Percentiles rank a stretch among this genome's conserved stretches.
phyloP scores from a whole-genome alignment of 2,329 filamentous ascomycete genomes.

The Sporothrix schenckii region DNA sequence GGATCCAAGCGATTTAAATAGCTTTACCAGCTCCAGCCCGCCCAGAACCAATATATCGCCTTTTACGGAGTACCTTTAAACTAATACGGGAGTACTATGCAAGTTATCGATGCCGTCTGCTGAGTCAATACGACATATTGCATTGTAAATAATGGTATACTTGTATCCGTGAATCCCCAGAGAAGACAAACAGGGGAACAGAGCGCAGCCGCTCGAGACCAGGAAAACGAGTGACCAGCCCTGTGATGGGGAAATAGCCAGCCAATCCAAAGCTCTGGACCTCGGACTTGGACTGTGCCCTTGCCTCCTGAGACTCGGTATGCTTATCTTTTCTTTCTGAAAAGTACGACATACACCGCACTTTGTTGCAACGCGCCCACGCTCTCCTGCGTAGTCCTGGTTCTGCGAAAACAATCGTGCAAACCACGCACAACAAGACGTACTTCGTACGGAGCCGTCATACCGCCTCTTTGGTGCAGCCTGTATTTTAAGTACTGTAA shows the following conservation, averaged over 20 bases:
- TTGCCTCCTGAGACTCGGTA: not conserved
- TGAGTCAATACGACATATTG: not conserved
- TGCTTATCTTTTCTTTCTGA: too few relatives aligned
- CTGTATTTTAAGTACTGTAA: not conserved
- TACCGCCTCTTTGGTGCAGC: slow-evolving; percentile 17
- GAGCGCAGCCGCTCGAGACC: slow-evolving; percentile 1
- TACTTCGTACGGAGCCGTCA: slow-evolving; percentile 1
- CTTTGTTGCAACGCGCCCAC: slow-evolving; percentile 16
- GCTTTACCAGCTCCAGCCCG: not conserved
- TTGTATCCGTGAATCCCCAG: slow-evolving; percentile 1
- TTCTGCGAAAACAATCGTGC: slow-evolving; percentile 16
- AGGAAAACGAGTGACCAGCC: slow-evolving; percentile 4
- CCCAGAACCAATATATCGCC: not conserved
- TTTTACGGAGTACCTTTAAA: too few relatives aligned
- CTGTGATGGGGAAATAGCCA: slow-evolving; percentile 15
- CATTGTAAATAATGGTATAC: not conserved
- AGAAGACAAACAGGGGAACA: not conserved
- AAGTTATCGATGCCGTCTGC: not conserved
- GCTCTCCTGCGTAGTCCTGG: slow-evolving; percentile 3
- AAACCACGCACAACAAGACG: not conserved
- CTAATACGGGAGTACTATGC: too few relatives aligned
- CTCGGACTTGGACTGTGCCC: not conserved
- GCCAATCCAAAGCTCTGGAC: slow-evolving; percentile 6
- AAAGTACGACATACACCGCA: too few relatives aligned
- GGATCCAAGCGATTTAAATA: not conserved